phyloP scores from a whole-genome alignment of 495 filamentous ascomycete species.

The Xylaria curta region DNA sequence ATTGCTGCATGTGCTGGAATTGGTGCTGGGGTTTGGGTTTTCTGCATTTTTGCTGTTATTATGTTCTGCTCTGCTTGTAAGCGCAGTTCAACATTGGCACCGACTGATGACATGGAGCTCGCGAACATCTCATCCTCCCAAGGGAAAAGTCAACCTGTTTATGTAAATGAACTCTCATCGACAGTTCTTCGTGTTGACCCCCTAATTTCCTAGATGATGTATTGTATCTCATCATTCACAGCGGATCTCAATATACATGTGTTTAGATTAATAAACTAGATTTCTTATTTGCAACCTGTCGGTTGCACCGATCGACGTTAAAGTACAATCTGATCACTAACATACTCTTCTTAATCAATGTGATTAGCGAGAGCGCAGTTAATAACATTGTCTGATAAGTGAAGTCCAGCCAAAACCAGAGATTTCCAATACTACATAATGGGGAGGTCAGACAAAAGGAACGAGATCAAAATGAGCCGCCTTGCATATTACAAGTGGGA shows the following conservation, averaged over 20 bases:
- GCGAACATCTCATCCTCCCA: not conserved
- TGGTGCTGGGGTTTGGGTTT: slow-evolving; percentile 48
- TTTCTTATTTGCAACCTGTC: not conserved
- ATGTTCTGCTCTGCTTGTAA: slow-evolving; percentile 44
- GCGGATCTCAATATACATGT: not conserved
- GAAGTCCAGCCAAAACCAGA: not conserved
- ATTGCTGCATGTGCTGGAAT: slow-evolving; percentile 48
- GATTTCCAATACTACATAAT: not conserved
- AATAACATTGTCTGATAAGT: not conserved
- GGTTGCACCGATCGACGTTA: not conserved
- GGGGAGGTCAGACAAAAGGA: not conserved
- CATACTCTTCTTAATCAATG: not conserved
- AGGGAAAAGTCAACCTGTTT: not conserved
- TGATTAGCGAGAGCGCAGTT: not conserved
- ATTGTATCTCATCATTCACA: not conserved
- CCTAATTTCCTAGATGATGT: not conserved
- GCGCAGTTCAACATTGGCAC: not conserved
- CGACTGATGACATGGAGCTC: not conserved
- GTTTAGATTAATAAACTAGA: not conserved
- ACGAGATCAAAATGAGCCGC: not conserved
- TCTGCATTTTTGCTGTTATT: slow-evolving; percentile 44
- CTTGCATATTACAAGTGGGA: not conserved
- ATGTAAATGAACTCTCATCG: not conserved
- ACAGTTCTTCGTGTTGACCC: not conserved
- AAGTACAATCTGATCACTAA: not conserved